Conservation (phyloP, 345 rosid species). For the Eutrema heterophyllum region DNA sequence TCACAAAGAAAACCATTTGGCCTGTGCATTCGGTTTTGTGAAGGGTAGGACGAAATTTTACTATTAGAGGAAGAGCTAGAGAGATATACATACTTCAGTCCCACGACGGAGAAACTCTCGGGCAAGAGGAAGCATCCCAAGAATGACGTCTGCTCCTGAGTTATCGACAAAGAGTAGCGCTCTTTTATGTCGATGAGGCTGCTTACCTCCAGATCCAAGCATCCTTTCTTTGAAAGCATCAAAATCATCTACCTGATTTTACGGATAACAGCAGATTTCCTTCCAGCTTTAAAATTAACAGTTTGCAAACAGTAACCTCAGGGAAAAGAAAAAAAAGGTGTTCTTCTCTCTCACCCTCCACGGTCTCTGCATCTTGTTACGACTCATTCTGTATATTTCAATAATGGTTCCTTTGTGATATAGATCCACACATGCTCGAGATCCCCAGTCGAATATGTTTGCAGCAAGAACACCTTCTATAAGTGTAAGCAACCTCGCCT, state of each 20-base stretch:
- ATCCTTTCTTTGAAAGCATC: slow-evolving; percentile 86
- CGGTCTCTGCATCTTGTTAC: slow-evolving; percentile 97
- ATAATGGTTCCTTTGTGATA: slow-evolving; percentile 98
- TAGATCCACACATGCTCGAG: slow-evolving; percentile 97
- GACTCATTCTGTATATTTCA: slow-evolving; percentile 98
- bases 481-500: slow-evolving; percentile 77
- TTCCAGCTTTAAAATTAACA: neutral
- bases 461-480: slow-evolving; percentile 99
- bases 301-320: neutral
- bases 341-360: slow-evolving; percentile 65
- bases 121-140: slow-evolving; percentile 98
- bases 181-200: slow-evolving; percentile 74
- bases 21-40: neutral
- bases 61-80: neutral
- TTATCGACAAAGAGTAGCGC: slow-evolving; percentile 97
- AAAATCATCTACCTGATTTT: slow-evolving; percentile 84
- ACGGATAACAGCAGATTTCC: neutral
- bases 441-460: slow-evolving; percentile 99
- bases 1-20: neutral
- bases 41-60: neutral
- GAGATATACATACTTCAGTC: slow-evolving; percentile 61
- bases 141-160: slow-evolving; percentile 88
- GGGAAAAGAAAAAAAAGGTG: neutral
- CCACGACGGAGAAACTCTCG: slow-evolving; percentile 92
- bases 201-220: slow-evolving; percentile 61